phyloP scores from a whole-genome alignment of 768 basidiomycete species.

The Cyclocybe cylindracea region DNA sequence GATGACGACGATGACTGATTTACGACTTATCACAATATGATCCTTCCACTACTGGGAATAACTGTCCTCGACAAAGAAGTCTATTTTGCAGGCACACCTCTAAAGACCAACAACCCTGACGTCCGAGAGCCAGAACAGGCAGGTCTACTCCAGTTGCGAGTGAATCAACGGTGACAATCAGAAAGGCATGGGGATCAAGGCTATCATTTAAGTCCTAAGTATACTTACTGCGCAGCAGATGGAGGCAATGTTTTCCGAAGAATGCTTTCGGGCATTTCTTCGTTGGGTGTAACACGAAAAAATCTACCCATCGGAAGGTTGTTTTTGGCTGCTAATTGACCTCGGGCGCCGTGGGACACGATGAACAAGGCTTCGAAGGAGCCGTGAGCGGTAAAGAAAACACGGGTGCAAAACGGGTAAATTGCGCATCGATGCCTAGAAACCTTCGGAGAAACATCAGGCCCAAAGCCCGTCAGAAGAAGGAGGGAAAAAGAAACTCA shows the following conservation, averaged over 20 bases:
- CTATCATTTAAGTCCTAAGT: no score
- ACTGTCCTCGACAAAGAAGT: no score
- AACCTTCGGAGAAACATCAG: slow-evolving; percentile 13
- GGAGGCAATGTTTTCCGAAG: no score
- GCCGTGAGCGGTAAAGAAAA: slow-evolving; percentile 18
- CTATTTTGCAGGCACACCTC: no score
- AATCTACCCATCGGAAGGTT: slow-evolving; percentile 20
- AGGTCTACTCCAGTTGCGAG: no score
- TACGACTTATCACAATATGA: neutral
- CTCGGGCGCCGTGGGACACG: slow-evolving; percentile 29
- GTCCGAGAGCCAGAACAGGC: no score
- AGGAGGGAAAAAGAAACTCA: slow-evolving; percentile 36
- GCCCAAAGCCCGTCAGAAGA: neutral
- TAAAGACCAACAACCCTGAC: no score
- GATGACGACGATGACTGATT: slow-evolving; percentile 29
- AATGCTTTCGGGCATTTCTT: no score
- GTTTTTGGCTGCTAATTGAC: slow-evolving; percentile 38
- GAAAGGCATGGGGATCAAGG: no score
- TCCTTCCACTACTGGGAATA: neutral
- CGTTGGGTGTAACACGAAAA: slow-evolving; percentile 3
- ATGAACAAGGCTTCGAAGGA: slow-evolving; percentile 45
- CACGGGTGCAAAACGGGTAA: neutral
- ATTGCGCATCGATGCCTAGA: slow-evolving; percentile 16
- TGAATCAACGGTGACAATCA: no score
- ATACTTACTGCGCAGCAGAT: no score